Evolutionary conservation across 257 asterid genomes (phyloP).

Genomic region (Jacaranda mimosifolia): DNA sequence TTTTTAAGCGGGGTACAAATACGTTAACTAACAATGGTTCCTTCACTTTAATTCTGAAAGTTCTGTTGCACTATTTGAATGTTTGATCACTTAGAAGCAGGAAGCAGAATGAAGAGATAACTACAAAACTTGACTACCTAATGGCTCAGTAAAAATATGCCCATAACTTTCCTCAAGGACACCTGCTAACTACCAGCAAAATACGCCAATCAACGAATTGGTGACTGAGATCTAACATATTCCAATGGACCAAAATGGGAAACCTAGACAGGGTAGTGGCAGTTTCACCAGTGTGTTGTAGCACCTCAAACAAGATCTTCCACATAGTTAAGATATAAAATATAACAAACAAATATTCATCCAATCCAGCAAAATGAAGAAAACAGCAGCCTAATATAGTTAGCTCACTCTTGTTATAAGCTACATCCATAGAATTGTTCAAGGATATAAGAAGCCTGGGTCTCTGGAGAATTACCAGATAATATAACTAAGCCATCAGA

Average conservation of each 20-base stretch:
- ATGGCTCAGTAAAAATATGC: background rate
- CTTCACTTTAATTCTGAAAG: background rate
- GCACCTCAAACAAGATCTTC: background rate
- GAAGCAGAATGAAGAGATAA: background rate
- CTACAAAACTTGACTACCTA: background rate
- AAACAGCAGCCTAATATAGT: background rate
- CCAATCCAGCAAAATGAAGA: slow-evolving; percentile 19
- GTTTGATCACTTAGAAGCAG: slow-evolving; percentile 11
- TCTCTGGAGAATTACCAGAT: slow-evolving; percentile 64
- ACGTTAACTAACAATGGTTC: background rate
- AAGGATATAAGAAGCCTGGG: slow-evolving; percentile 8
- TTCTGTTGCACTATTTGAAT: background rate
- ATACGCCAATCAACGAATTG: slow-evolving; percentile 9
- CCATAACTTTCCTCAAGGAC: background rate
- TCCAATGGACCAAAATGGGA: background rate
- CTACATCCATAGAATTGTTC: background rate
- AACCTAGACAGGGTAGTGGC: background rate
- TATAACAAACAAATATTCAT: slow-evolving; percentile 1
- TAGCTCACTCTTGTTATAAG: background rate
- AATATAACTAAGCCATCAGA: slow-evolving; percentile 77
- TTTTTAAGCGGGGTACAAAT: background rate
- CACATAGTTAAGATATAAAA: slow-evolving; percentile 3
- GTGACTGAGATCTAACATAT: slow-evolving; percentile 14
- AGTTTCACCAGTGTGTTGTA: background rate
- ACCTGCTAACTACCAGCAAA: background rate